A percentile compares a stretch with the other conserved stretches of the same genome.
These are phyloP conservation scores for Gentiana macrophylla DNA, from an alignment of 257 asterid species.

Conservation along the genomic window DNA sequence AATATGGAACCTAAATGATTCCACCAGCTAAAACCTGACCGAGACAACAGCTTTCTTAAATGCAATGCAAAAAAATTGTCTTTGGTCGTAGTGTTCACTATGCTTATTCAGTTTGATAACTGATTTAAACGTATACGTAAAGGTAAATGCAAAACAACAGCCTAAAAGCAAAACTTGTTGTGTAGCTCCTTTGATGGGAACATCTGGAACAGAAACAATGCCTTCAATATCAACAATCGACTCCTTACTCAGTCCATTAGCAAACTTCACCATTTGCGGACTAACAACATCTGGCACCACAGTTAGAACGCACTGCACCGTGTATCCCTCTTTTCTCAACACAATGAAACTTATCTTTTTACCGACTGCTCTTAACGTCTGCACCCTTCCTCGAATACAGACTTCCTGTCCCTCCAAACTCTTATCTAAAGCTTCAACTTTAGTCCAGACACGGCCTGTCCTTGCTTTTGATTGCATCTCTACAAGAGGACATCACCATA, in stretches of 20 bases:
- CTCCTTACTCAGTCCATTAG: slow-evolving; percentile 54
- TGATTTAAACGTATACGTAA: too few relatives aligned
- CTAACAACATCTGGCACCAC: slow-evolving; percentile 60
- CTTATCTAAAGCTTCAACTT: slow-evolving; percentile 30
- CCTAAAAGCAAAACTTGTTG: slow-evolving; percentile 90
- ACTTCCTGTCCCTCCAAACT: slow-evolving; percentile 46
- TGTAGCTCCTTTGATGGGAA: slow-evolving; percentile 57
- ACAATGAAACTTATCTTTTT: slow-evolving; percentile 73
- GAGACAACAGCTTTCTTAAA: too few relatives aligned
- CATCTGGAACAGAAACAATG: slow-evolving; percentile 49
- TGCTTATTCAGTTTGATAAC: too few relatives aligned
- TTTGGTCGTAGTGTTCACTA: too few relatives aligned
- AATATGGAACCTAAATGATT: too few relatives aligned
- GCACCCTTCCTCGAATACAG: slow-evolving; percentile 60
- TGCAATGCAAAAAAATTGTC: too few relatives aligned
- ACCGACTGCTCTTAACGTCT: slow-evolving; percentile 56
- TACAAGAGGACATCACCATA: slow-evolving; percentile 56
- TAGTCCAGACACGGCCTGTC: slow-evolving; percentile 79
- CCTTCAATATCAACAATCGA: slow-evolving; percentile 72
- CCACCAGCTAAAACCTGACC: too few relatives aligned
- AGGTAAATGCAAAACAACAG: too few relatives aligned
- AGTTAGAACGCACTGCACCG: slow-evolving; percentile 71
- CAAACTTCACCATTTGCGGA: slow-evolving; percentile 73
- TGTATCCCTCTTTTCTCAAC: slow-evolving; percentile 51
- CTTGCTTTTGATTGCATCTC: slow-evolving; percentile 70